These are phyloP conservation scores for Rhodomyrtus psidioides DNA, from an alignment of 441 rosid species.

Conservation along the genomic window DNA sequence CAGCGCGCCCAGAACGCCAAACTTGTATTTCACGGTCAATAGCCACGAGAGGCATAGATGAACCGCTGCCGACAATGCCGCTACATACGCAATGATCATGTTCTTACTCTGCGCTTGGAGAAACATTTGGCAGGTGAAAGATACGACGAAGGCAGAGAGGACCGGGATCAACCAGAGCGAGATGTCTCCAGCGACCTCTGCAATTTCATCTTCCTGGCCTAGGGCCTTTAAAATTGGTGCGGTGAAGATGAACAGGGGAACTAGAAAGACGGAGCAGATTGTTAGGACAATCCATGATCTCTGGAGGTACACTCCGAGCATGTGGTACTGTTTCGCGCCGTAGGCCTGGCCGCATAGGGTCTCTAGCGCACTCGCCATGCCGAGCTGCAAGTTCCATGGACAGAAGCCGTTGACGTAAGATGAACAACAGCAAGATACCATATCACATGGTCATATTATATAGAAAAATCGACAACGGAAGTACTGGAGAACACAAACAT, in stretches of 20 bases:
- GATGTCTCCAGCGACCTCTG: conserved; percentile 28
- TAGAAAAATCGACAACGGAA: not conserved
- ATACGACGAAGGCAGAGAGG: conserved; percentile 30
- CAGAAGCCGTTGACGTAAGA: not conserved
- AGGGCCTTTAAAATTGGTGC: conserved; percentile 34
- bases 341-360: conserved; percentile 83
- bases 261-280: conserved; percentile 25
- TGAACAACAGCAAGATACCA: not conserved
- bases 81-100: conserved; percentile 51
- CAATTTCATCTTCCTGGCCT: conserved; percentile 48
- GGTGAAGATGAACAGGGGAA: conserved; percentile 47
- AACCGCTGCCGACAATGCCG: conserved; percentile 31
- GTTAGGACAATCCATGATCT: conserved; percentile 64
- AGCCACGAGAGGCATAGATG: conserved; percentile 69
- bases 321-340: conserved; percentile 70
- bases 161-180: conserved; percentile 42
- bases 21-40: conserved; percentile 31
- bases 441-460: not conserved
- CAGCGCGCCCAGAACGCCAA: conserved; percentile 64
- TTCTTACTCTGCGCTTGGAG: conserved; percentile 85
- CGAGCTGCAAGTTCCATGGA: conserved; percentile 39
- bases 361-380: conserved; percentile 79
- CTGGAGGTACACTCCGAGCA: conserved; percentile 79
- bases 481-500: not conserved
- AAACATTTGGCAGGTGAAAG: conserved; percentile 74